Evolutionary conservation across 2,329 filamentous ascomycete species (phyloP).

Genomic region (Aspergillus novofumigatus): DNA sequence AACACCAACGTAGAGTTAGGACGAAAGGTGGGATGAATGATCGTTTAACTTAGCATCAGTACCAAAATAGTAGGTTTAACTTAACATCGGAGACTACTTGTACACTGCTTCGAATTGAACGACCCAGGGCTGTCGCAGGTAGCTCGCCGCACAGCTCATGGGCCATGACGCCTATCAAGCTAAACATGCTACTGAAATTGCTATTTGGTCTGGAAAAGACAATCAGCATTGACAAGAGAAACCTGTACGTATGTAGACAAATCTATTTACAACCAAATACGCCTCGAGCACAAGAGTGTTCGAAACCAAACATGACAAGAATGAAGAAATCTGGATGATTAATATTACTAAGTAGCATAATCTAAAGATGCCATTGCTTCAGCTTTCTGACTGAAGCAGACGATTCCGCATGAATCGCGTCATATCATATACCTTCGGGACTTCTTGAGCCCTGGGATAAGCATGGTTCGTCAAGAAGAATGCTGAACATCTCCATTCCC

Average conservation of each 20-base stretch:
- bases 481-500: background rate
- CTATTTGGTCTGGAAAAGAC: background rate
- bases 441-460: slow-evolving; percentile 1
- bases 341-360: slow-evolving; percentile 21
- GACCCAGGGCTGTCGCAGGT: background rate
- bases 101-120: background rate
- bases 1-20: too few relatives aligned
- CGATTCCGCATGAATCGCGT: slow-evolving; percentile 16
- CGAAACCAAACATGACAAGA: background rate
- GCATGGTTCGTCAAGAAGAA: background rate
- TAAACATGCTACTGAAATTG: background rate
- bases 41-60: background rate
- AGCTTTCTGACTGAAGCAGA: background rate
- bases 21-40: too few relatives aligned
- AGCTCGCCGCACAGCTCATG: background rate
- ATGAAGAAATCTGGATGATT: slow-evolving; percentile 18
- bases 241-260: background rate
- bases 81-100: background rate
- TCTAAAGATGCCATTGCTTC: slow-evolving; percentile 14
- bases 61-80: background rate
- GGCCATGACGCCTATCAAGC: background rate
- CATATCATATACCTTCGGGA: slow-evolving; percentile 17
- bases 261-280: background rate
- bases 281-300: background rate
- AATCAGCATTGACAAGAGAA: background rate